phyloP scores from a whole-genome alignment of 805 yeast species.

The Komagataella pseudopastoris region DNA sequence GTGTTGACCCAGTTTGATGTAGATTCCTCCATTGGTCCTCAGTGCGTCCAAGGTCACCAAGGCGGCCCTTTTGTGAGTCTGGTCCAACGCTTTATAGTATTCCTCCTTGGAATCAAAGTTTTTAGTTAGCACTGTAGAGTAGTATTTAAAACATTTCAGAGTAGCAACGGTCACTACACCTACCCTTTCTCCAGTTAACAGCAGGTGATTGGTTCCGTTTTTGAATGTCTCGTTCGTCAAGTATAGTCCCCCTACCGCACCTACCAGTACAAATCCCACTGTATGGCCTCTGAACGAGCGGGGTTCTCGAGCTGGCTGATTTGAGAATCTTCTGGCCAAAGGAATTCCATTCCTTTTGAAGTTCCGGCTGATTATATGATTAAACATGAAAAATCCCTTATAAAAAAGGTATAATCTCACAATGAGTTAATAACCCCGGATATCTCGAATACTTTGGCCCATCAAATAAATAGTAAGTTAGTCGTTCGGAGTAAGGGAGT shows the following conservation, averaged over 20 bases:
- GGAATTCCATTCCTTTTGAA: neutral
- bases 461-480: too few species aligned
- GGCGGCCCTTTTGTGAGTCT: constrained; percentile 71
- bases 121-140: constrained; percentile 40
- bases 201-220: constrained; percentile 8
- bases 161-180: constrained; percentile 61
- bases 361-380: neutral
- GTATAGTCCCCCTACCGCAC: neutral
- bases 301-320: neutral
- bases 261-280: neutral
- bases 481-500: neutral
- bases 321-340: neutral
- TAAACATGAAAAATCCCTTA: neutral
- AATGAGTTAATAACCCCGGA: neutral
- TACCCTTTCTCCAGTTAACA: constrained; percentile 32
- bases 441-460: neutral
- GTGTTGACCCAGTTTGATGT: constrained; percentile 92
- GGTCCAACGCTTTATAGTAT: constrained; percentile 36
- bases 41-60: constrained; percentile 64
- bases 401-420: neutral
- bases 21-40: constrained; percentile 82
- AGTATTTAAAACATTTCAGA: constrained; percentile 55
- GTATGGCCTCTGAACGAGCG: neutral
- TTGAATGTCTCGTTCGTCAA: neutral
- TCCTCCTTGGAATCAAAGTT: constrained; percentile 30